Conservation (phyloP, 192 early-diverging fungal genomes). For the Entophlyctis luteolus region DNA sequence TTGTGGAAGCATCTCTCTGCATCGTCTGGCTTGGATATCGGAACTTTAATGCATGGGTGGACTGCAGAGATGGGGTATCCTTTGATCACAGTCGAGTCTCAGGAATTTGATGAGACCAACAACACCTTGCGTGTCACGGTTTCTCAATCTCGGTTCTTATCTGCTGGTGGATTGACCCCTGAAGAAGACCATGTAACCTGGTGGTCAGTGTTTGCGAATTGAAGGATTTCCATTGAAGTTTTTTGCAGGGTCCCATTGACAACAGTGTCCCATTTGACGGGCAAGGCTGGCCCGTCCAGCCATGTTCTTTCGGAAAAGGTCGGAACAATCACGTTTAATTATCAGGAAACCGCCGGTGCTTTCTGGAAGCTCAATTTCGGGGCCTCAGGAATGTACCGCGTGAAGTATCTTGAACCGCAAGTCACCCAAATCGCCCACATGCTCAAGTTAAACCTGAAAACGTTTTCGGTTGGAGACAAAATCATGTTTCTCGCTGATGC, state of each 20-base stretch:
- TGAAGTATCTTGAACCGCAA: slow-evolving; percentile 48
- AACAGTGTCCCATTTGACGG: slow-evolving; percentile 43
- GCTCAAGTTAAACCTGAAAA: slow-evolving; percentile 47
- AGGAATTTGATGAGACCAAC: slow-evolving; percentile 43
- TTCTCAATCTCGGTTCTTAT: slow-evolving; percentile 81
- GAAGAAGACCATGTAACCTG: slow-evolving; percentile 77
- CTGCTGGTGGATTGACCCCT: slow-evolving; percentile 69
- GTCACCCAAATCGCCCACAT: slow-evolving; percentile 33
- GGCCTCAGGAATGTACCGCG: slow-evolving; percentile 82
- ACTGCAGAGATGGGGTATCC: slow-evolving; percentile 84
- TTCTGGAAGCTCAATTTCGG: slow-evolving; percentile 85
- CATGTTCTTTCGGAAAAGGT: slow-evolving; percentile 51
- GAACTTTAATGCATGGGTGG: slow-evolving; percentile 83
- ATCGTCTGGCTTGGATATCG: slow-evolving; percentile 79
- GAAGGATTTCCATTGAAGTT: no score
- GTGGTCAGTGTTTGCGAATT: no score
- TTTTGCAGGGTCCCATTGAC: slow-evolving; percentile 81
- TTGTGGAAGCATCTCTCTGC: slow-evolving; percentile 81
- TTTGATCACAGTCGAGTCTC: slow-evolving; percentile 67
- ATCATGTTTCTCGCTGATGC: slow-evolving; percentile 80
- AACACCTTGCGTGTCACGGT: slow-evolving; percentile 54
- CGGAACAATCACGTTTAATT: slow-evolving; percentile 46
- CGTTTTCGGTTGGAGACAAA: slow-evolving; percentile 60
- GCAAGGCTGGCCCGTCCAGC: slow-evolving; percentile 41
- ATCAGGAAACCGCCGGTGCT: slow-evolving; percentile 30